phyloP scores from a whole-genome alignment of 2,329 filamentous ascomycete species.

The Ceratocystis papillata region DNA sequence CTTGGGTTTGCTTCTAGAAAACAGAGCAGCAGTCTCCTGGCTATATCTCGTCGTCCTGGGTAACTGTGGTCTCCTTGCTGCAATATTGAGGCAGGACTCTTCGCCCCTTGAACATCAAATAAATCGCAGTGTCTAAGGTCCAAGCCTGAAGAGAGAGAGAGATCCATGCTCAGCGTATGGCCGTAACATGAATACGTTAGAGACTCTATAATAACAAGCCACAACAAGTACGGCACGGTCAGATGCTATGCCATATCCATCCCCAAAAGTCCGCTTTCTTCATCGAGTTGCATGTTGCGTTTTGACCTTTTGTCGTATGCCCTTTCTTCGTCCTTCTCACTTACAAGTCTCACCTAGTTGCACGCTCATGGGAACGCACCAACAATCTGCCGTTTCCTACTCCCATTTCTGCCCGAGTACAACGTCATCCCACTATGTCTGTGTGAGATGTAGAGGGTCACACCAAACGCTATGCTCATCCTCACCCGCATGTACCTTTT shows the following conservation, averaged over 20 bases:
- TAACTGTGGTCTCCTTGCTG: slow-evolving; percentile 7
- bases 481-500: not conserved
- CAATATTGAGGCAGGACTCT: not conserved
- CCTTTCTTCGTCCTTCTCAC: not conserved
- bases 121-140: not conserved
- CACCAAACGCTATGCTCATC: not conserved
- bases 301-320: not conserved
- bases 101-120: not conserved
- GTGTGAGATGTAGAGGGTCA: not conserved
- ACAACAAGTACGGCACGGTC: not conserved
- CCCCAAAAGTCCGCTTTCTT: not conserved
- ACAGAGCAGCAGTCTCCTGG: not conserved
- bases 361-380: not conserved
- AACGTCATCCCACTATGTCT: not conserved
- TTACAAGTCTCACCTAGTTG: not conserved
- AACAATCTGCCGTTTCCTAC: not conserved
- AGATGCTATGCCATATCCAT: not conserved
- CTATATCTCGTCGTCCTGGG: slow-evolving; percentile 9
- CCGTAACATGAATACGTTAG: not conserved
- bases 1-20: slow-evolving; percentile 11
- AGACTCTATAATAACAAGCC: not conserved
- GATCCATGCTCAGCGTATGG: slow-evolving; percentile 4
- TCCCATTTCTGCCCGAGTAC: not conserved
- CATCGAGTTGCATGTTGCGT: not conserved
- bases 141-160: not conserved